These are phyloP conservation scores for Populus trichocarpa DNA, from an alignment of 441 rosid genomes.

Conservation along the genomic window DNA sequence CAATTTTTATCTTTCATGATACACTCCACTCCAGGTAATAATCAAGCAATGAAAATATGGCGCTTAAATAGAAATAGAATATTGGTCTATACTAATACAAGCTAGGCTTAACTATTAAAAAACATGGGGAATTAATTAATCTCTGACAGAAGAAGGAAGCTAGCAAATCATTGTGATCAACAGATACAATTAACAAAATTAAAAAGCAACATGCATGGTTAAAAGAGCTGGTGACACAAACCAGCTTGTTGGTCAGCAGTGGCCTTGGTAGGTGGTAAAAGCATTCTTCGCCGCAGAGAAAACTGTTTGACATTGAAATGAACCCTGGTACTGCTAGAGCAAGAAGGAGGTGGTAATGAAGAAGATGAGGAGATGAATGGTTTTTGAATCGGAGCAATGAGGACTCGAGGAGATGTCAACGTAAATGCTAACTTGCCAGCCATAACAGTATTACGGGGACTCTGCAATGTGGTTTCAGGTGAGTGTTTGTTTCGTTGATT, in stretches of 20 bases:
- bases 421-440: constrained; percentile 52
- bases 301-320: constrained; percentile 35
- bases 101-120: neutral
- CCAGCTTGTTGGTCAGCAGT: constrained; percentile 80
- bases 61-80: neutral
- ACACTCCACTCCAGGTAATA: neutral
- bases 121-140: neutral
- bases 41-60: neutral
- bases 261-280: constrained; percentile 53
- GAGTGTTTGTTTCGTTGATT: neutral
- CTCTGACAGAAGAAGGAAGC: neutral
- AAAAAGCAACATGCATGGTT: neutral
- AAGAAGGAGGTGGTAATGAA: constrained; percentile 11
- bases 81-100: too few species aligned
- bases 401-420: constrained; percentile 53
- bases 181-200: neutral
- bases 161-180: neutral
- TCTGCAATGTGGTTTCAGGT: constrained; percentile 23
- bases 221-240: neutral
- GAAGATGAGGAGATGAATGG: constrained; percentile 37
- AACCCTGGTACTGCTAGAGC: constrained; percentile 33
- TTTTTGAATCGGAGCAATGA: constrained; percentile 39
- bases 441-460: constrained; percentile 29
- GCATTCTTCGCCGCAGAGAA: constrained; percentile 39
- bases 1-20: too few species aligned